Conservation (phyloP, 306 rosid genomes). For the Hylodesmum podocarpum region DNA sequence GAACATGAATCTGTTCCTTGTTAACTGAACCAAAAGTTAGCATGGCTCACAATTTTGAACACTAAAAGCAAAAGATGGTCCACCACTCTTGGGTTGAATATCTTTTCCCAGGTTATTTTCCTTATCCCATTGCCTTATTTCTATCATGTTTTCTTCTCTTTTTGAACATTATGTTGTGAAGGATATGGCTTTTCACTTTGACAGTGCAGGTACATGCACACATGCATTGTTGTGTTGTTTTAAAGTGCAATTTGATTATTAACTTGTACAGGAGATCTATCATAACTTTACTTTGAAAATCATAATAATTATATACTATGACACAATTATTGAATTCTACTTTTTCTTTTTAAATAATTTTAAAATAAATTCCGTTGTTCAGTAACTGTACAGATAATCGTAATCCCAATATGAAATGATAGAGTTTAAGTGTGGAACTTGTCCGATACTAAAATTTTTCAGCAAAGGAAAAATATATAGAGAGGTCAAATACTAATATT, state of each 20-base stretch:
- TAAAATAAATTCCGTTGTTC: neutral
- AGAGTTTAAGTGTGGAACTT: no score
- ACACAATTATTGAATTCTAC: neutral
- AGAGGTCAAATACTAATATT: no score
- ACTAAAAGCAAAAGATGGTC: neutral
- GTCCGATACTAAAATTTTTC: no score
- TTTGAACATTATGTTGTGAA: neutral
- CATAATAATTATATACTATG: neutral
- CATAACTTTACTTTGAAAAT: neutral
- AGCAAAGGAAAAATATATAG: no score
- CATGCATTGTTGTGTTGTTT: neutral
- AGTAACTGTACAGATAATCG: no score
- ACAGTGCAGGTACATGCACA: neutral
- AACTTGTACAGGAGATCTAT: neutral
- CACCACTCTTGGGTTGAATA: neutral
- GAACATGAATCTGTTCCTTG: no score
- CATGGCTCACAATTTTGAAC: no score
- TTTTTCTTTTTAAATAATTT: neutral
- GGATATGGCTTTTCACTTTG: neutral
- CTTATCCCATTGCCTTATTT: neutral
- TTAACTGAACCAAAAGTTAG: no score
- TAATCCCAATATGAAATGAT: neutral
- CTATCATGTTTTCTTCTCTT: neutral
- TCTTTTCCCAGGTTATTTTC: neutral
- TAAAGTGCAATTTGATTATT: neutral